Evolutionary conservation across 2,329 filamentous ascomycete species (phyloP).

Genomic region (Eutypa lata): DNA sequence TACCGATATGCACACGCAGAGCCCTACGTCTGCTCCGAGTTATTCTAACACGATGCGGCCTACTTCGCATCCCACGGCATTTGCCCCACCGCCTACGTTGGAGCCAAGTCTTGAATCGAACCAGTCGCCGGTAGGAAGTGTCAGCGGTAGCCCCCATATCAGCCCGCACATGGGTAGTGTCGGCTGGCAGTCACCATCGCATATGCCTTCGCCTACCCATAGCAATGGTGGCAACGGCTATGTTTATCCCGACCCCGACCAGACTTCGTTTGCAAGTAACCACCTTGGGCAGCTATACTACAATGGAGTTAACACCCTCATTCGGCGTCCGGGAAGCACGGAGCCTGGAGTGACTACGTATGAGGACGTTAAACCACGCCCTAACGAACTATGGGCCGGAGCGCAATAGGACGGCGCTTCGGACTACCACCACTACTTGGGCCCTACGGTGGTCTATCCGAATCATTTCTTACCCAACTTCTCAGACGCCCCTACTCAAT

Average conservation of each 20-base stretch:
- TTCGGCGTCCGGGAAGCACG: conserved; percentile 72
- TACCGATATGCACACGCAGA: conserved; percentile 64
- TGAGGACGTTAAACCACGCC: conserved; percentile 54
- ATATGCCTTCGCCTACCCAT: conserved; percentile 70
- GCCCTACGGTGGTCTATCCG: background rate
- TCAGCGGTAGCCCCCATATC: conserved; percentile 75
- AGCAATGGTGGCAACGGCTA: conserved; percentile 59
- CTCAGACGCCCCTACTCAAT: no score
- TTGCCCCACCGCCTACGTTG: conserved; percentile 79
- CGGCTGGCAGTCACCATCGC: conserved; percentile 84
- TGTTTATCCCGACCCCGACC: conserved; percentile 81
- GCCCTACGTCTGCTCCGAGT: conserved; percentile 66
- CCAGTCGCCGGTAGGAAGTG: conserved; percentile 64
- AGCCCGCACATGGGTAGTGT: conserved; percentile 57
- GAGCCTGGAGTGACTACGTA: conserved; percentile 61
- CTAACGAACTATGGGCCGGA: conserved; percentile 29
- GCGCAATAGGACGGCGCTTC: conserved; percentile 36
- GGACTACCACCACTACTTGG: background rate
- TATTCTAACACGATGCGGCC: conserved; percentile 59
- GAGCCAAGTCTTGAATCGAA: conserved; percentile 82
- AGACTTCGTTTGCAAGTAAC: conserved; percentile 55
- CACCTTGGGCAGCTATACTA: conserved; percentile 72
- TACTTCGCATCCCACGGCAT: conserved; percentile 81
- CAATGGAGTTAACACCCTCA: conserved; percentile 53
- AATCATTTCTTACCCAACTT: background rate